These are phyloP conservation scores for Cyclotella choctawhatcheeana DNA, from an alignment of 108 stramenopile species.

Conservation along the genomic window DNA sequence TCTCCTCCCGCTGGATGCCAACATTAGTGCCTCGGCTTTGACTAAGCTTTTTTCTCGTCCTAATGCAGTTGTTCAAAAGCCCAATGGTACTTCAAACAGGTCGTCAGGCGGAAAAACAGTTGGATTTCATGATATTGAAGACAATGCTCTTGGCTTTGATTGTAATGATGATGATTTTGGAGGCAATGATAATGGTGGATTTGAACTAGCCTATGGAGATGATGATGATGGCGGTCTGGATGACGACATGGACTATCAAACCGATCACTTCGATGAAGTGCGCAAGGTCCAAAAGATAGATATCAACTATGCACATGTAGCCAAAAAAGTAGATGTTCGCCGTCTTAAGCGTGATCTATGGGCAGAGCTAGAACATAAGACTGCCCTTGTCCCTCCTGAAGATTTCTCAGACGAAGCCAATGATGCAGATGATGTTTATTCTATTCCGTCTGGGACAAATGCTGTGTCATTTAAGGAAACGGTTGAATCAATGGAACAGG, in stretches of 20 bases:
- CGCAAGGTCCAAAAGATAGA: slow-evolving; percentile 87
- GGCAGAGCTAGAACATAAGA: slow-evolving; percentile 73
- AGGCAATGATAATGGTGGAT: slow-evolving; percentile 39
- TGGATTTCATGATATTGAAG: slow-evolving; percentile 54
- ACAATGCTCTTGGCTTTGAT: slow-evolving; percentile 48
- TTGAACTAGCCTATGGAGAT: slow-evolving; percentile 57
- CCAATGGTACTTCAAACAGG: slow-evolving; percentile 5
- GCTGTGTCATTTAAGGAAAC: slow-evolving; percentile 79
- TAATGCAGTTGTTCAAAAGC: slow-evolving; percentile 50
- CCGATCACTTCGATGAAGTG: slow-evolving; percentile 66
- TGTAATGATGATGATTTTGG: slow-evolving; percentile 50
- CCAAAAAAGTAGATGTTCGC: slow-evolving; percentile 93
- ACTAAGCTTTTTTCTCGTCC: slow-evolving; percentile 80
- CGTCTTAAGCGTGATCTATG: slow-evolving; percentile 87
- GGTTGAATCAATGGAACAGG: slow-evolving; percentile 70
- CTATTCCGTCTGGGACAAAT: neutral
- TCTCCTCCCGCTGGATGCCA: slow-evolving; percentile 78
- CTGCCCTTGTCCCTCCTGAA: slow-evolving; percentile 20
- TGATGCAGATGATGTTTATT: slow-evolving; percentile 31
- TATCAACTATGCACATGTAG: slow-evolving; percentile 84
- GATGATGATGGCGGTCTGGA: slow-evolving; percentile 43
- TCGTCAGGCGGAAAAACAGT: slow-evolving; percentile 53
- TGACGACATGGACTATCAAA: slow-evolving; percentile 51
- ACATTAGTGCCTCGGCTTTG: slow-evolving; percentile 62
- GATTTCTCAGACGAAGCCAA: slow-evolving; percentile 16